A percentile compares a stretch with the other conserved stretches of the same genome.
These are phyloP conservation scores for Angomonas desouzai DNA, from an alignment of 208 protist species.

Conservation along the genomic window DNA sequence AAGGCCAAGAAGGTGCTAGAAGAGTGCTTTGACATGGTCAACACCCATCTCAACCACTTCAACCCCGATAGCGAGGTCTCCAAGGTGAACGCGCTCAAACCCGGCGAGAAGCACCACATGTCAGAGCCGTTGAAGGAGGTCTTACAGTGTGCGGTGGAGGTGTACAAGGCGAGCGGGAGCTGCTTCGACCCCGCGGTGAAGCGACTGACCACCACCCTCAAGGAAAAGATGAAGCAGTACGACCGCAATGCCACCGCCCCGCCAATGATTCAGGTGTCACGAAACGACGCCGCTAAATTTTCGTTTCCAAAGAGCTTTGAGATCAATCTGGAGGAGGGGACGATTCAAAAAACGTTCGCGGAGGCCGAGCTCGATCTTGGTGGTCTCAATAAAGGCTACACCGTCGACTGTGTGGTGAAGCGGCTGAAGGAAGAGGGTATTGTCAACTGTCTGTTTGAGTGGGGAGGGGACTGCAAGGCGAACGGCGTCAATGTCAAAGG, in stretches of 20 bases:
- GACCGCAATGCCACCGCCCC: background rate
- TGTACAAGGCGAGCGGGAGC: constrained; percentile 47
- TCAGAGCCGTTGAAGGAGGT: constrained; percentile 47
- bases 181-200: constrained; percentile 47
- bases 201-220: constrained; percentile 27
- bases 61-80: constrained; percentile 65
- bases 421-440: constrained; percentile 31
- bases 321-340: constrained; percentile 41
- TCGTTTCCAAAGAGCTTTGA: constrained; percentile 42
- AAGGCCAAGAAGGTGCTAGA: constrained; percentile 6
- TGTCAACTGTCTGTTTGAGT: constrained; percentile 57
- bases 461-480: constrained; percentile 53
- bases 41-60: constrained; percentile 58
- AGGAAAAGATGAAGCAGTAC: constrained; percentile 18
- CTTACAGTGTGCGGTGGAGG: constrained; percentile 37
- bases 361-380: constrained; percentile 55
- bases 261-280: background rate
- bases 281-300: constrained; percentile 26
- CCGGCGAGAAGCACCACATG: constrained; percentile 50
- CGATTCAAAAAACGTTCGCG: constrained; percentile 35
- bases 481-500: constrained; percentile 35
- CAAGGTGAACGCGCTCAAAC: constrained; percentile 36
- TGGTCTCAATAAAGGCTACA: constrained; percentile 61
- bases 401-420: constrained; percentile 52
- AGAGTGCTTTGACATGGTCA: constrained; percentile 18